Percentiles rank a stretch among this genome's conserved stretches.
These are phyloP conservation scores for Claviceps sp. DNA, from an alignment of 2,329 filamentous ascomycete species.

Conservation along the genomic window DNA sequence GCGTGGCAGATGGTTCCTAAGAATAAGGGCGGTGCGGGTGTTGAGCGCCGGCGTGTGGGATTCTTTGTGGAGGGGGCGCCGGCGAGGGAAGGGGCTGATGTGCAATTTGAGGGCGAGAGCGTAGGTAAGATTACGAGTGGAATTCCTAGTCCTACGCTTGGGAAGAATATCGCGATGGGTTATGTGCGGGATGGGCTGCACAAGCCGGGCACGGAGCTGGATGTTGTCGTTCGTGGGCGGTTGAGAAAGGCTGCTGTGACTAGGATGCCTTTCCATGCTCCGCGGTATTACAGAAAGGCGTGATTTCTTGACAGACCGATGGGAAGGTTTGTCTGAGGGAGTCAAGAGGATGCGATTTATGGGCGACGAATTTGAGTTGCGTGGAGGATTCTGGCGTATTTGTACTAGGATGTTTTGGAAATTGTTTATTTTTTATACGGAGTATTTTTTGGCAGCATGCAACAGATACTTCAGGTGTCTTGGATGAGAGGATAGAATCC, in stretches of 20 bases:
- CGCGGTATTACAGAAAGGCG: conserved; percentile 48
- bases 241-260: conserved; percentile 60
- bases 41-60: conserved; percentile 63
- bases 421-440: not conserved
- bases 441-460: not conserved
- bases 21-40: conserved; percentile 57
- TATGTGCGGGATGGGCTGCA: conserved; percentile 73
- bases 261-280: conserved; percentile 81
- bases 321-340: too few relatives aligned
- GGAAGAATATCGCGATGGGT: conserved; percentile 92
- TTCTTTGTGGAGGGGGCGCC: conserved; percentile 75
- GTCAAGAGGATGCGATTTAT: too few relatives aligned
- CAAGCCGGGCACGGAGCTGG: conserved; percentile 71
- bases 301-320: too few relatives aligned
- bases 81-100: conserved; percentile 75
- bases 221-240: conserved; percentile 65
- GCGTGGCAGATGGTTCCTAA: conserved; percentile 61
- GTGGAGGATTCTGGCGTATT: too few relatives aligned
- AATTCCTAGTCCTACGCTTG: conserved; percentile 73
- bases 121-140: conserved; percentile 81
- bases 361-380: not conserved
- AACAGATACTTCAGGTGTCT: too few relatives aligned
- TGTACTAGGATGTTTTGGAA: too few relatives aligned
- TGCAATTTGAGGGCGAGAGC: conserved; percentile 52
- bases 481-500: too few relatives aligned